Percentiles rank a stretch among this genome's conserved stretches.
These are phyloP conservation scores for Colletotrichum theobromicola DNA, from an alignment of 2,329 filamentous ascomycete species.

Conservation along the genomic window DNA sequence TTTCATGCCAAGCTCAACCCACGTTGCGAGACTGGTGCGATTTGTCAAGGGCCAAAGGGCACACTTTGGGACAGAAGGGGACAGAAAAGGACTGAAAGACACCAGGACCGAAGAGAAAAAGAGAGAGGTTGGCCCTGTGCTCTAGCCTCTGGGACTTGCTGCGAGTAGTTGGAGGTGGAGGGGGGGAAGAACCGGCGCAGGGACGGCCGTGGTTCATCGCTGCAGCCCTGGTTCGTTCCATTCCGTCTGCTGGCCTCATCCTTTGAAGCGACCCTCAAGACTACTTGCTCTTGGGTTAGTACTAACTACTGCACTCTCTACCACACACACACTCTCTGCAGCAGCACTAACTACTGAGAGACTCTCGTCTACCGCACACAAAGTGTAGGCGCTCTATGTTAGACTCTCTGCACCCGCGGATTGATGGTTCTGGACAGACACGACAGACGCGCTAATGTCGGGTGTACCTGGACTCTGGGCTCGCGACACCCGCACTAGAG, in stretches of 20 bases:
- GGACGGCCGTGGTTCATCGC: constrained; percentile 11
- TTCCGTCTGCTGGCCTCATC: background rate
- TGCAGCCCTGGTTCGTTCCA: constrained; percentile 3
- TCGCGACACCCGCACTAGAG: background rate
- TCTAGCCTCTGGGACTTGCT: background rate
- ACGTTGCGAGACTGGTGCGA: constrained; percentile 15
- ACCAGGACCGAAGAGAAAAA: background rate
- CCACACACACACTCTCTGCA: background rate
- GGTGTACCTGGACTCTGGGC: background rate
- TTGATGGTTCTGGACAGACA: background rate
- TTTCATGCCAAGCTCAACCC: constrained; percentile 18
- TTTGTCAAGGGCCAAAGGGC: constrained; percentile 18
- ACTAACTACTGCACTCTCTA: background rate
- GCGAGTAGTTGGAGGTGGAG: background rate
- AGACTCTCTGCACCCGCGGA: background rate
- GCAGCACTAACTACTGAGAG: background rate
- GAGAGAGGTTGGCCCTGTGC: background rate
- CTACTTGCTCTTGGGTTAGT: too few species aligned
- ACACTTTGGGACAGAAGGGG: background rate
- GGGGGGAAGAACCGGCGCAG: background rate
- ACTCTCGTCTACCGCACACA: background rate
- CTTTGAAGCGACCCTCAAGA: background rate
- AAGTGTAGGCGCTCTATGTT: background rate
- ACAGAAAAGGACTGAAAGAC: background rate
- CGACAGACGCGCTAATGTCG: background rate